These are phyloP conservation scores for Penicillium sp. DNA, from an alignment of 2,329 filamentous ascomycete species.

Conservation along the genomic window DNA sequence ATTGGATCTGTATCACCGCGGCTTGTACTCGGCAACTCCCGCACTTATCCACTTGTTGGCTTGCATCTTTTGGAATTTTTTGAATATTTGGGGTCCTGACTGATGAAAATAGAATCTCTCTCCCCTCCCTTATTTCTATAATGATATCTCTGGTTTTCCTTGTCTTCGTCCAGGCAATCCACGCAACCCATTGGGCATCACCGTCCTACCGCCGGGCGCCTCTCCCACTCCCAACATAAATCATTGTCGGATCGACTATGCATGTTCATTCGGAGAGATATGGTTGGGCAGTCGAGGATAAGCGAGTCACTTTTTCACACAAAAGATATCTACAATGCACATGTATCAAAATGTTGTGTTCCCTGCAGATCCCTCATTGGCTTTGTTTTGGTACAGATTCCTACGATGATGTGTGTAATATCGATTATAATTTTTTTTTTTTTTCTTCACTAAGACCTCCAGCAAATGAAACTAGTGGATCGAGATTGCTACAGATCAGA, in stretches of 20 bases:
- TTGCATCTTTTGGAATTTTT: background rate
- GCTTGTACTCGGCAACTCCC: conserved; percentile 9
- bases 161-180: background rate
- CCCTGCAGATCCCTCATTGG: background rate
- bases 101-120: background rate
- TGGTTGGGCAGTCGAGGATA: background rate
- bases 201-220: background rate
- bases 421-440: background rate
- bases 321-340: background rate
- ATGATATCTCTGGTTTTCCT: too few relatives aligned
- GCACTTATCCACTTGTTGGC: conserved; percentile 8
- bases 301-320: background rate
- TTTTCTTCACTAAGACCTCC: background rate
- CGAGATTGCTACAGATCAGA: background rate
- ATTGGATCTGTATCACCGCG: conserved; percentile 4
- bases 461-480: background rate
- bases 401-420: background rate
- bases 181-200: conserved; percentile 7
- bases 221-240: background rate
- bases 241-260: background rate
- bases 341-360: background rate
- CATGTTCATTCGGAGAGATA: background rate
- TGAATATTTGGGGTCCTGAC: background rate
- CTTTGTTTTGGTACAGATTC: background rate
- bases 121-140: background rate